Base-by-base conservation (phyloP, 2,329 filamentous ascomycete genomes). In the Trichophaea hybrida region DNA sequence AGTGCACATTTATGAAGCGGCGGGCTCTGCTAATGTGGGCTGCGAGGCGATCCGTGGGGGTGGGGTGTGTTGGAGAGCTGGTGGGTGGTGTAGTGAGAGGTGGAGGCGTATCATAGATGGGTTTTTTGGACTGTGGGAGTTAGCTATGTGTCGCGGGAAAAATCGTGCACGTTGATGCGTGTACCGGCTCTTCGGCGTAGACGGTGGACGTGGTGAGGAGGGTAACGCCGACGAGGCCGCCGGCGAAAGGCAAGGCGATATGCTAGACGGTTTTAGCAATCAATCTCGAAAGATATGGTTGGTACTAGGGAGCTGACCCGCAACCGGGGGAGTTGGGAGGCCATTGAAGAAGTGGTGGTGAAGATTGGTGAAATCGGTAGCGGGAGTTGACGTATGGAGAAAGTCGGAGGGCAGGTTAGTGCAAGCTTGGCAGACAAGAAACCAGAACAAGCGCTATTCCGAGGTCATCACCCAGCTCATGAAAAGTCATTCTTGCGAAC, bases 1-100 rank as follows among this genome's bases (percentile, higher is more conserved):
- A 85, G 70, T 90, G 82, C 56, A 77, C 73, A 77, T 97, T 86
- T 49, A 96, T 77, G 71, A 85, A 85, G 63, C 96, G 77, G 62
- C 93, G 88, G 61, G 80, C 86, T 67, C 78, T 80, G 69, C 87
- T 83, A 70, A 98, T 85, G 71, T 96, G 83, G 37, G 78, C 78
- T 61, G 93, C 88, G 40, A 98, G 81, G 54, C 89, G 85, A 74
- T 95, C 90, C 65, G 93, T 97, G 12, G 89, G 89, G 24, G 89
- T 88, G 12, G 88, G 87, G 64, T 75, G 73, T 61, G 72, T 72
- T 53, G 70, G 60, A 55, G 58, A 52, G 24, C 59, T 58, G 54
- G 51, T 46, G 60, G 61, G 38, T 61, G 63, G 62, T 15, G 69
- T 68, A 57, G 58, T 58, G 69, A 68, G 64, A 69, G 59, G 68